These are phyloP conservation scores for Tillandsia fasciculata DNA, from an alignment of 176 grass and related monocot genomes.

Conservation along the genomic window DNA sequence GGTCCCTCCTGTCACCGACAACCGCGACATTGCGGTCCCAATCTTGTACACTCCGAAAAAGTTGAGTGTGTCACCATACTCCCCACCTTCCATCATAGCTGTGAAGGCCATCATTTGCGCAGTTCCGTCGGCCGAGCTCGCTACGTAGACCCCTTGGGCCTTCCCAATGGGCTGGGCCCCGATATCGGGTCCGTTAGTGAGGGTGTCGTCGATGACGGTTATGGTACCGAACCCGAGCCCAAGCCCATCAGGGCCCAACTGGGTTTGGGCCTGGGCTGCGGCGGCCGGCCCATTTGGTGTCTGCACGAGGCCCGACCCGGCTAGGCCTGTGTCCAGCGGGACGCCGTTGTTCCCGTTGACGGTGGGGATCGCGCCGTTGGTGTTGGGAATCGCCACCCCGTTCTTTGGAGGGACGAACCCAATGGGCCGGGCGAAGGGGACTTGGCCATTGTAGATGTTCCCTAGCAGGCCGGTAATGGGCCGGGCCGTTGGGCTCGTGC, in stretches of 20 bases:
- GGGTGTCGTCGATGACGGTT: constrained; percentile 57
- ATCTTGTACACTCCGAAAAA: constrained; percentile 57
- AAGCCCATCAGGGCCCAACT: constrained; percentile 57
- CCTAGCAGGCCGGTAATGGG: constrained; percentile 59
- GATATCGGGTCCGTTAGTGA: constrained; percentile 40
- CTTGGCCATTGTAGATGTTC: constrained; percentile 66
- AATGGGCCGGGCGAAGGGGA: constrained; percentile 59
- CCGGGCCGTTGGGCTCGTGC: constrained; percentile 50
- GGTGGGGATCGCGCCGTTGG: constrained; percentile 43
- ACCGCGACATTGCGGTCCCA: constrained; percentile 32
- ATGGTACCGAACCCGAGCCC: constrained; percentile 57
- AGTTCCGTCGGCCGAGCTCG: constrained; percentile 43
- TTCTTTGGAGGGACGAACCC: constrained; percentile 43
- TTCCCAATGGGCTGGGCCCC: constrained; percentile 38
- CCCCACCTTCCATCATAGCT: constrained; percentile 57
- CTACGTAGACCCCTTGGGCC: constrained; percentile 52
- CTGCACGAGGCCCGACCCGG: constrained; percentile 33
- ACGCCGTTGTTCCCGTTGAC: constrained; percentile 48
- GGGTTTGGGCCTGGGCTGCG: constrained; percentile 26
- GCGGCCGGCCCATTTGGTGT: constrained; percentile 16
- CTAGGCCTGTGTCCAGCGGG: constrained; percentile 54
- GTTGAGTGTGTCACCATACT: constrained; percentile 61
- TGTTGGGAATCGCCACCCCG: constrained; percentile 53
- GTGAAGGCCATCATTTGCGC: constrained; percentile 65
- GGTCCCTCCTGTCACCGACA: constrained; percentile 55